Evolutionary conservation across 2,329 filamentous ascomycete genomes (phyloP).

Genomic region (Nannizziopsis barbatae): DNA sequence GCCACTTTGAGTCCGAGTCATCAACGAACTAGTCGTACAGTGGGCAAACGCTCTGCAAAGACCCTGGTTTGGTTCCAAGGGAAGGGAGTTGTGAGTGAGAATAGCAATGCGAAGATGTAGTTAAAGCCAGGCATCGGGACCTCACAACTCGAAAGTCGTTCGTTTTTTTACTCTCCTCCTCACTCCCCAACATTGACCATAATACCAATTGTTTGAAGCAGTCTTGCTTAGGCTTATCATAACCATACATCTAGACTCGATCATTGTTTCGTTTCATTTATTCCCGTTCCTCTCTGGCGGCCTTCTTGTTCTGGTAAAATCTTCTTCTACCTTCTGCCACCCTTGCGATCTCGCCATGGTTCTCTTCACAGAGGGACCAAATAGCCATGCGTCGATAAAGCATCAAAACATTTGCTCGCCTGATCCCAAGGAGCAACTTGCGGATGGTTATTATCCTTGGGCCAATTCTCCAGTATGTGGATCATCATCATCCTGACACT

Average conservation of each 20-base stretch:
- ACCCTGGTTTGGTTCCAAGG: conserved; percentile 5
- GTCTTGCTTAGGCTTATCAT: neutral
- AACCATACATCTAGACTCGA: neutral
- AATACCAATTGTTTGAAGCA: neutral
- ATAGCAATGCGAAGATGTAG: neutral
- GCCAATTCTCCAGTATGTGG: neutral
- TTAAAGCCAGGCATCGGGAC: conserved; percentile 1
- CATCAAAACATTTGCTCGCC: neutral
- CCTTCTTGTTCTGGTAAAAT: neutral
- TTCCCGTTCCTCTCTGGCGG: neutral
- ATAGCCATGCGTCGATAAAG: neutral
- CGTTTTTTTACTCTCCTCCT: neutral
- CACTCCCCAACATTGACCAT: neutral
- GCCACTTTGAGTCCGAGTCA: neutral
- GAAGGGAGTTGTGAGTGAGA: neutral
- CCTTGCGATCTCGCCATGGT: neutral
- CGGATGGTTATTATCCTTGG: conserved; percentile 5
- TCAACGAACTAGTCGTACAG: neutral
- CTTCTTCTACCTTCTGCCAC: neutral
- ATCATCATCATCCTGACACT: neutral
- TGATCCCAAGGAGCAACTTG: neutral
- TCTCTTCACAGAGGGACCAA: neutral
- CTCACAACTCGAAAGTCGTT: neutral
- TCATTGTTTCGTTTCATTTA: neutral
- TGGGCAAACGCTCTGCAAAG: conserved; percentile 2